Evolutionary conservation across 2,329 filamentous ascomycete genomes (phyloP).

Genomic region (Ophiostoma himal-ulmi): DNA sequence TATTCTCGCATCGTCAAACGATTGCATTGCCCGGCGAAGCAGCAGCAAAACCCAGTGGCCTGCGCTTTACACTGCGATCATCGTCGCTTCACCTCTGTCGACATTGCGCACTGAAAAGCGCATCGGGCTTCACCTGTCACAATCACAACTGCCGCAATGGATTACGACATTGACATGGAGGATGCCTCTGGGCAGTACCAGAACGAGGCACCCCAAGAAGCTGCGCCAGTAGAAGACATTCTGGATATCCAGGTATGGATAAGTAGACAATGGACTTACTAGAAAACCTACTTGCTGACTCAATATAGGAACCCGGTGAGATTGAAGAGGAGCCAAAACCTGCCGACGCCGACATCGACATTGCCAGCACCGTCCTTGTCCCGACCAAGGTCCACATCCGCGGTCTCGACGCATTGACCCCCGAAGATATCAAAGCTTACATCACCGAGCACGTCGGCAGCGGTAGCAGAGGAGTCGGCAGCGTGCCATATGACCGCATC

Average conservation of each 20-base stretch:
- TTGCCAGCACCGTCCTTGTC: conserved; percentile 26
- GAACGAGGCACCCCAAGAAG: conserved; percentile 4
- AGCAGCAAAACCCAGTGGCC: neutral
- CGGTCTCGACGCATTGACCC: conserved; percentile 76
- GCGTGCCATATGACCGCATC: conserved; percentile 53
- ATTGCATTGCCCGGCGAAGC: neutral
- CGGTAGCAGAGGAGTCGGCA: conserved; percentile 33
- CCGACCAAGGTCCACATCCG: conserved; percentile 73
- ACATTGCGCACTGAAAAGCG: neutral
- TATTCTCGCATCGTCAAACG: neutral
- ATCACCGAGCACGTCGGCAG: conserved; percentile 59
- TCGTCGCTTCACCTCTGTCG: neutral
- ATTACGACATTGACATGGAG: conserved; percentile 68
- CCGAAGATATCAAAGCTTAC: conserved; percentile 72
- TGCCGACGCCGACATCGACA: neutral
- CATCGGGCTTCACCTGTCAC: neutral
- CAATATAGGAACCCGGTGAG: conserved; percentile 39
- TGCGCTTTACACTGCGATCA: neutral
- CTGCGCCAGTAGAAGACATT: conserved; percentile 33
- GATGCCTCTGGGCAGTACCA: conserved; percentile 40
- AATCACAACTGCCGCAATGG: conserved; percentile 45
- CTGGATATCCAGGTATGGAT: conserved; percentile 27
- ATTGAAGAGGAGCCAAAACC: conserved; percentile 29
- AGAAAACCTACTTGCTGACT: neutral
- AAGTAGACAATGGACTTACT: too few relatives aligned